A percentile compares a stretch with the other conserved stretches of the same genome.
Evolutionary conservation across 2,329 filamentous ascomycete species (phyloP).

Genomic region (Hypoxylon sp.): DNA sequence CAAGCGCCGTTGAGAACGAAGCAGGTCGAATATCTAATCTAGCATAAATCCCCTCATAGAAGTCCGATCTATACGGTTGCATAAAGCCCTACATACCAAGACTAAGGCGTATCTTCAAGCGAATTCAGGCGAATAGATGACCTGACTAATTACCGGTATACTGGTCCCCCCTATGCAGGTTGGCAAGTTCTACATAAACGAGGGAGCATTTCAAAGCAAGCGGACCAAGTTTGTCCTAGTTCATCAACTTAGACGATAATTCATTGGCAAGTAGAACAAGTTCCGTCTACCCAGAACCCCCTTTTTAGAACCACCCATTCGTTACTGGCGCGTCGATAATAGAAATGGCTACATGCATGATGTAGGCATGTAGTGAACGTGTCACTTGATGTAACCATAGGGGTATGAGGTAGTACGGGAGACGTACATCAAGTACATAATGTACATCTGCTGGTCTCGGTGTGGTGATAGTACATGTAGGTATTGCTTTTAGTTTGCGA

Average conservation of each 20-base stretch:
- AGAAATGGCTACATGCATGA: conserved; percentile 19
- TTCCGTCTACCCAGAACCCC: conserved; percentile 13
- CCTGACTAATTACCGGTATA: conserved; percentile 28
- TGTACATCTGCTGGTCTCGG: conserved; percentile 29
- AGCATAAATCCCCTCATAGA: neutral
- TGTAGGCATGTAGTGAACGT: conserved; percentile 18
- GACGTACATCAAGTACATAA: conserved; percentile 23
- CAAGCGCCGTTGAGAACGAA: conserved; percentile 18
- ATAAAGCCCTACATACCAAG: conserved; percentile 3
- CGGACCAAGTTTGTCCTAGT: conserved; percentile 20
- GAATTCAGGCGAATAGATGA: conserved; percentile 2
- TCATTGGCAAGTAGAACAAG: conserved; percentile 19
- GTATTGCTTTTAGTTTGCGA: conserved; percentile 25
- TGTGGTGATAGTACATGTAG: no score
- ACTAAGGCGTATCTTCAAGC: conserved; percentile 8
- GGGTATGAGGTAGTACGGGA: conserved; percentile 16
- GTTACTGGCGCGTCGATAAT: conserved; percentile 23
- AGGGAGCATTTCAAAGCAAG: conserved; percentile 29
- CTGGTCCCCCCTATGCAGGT: conserved; percentile 35
- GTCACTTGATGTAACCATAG: conserved; percentile 36
- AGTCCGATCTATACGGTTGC: conserved; percentile 9
- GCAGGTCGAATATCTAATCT: conserved; percentile 17
- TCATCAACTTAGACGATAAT: conserved; percentile 6
- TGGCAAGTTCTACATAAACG: conserved; percentile 20
- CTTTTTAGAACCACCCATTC: conserved; percentile 19